Evolutionary conservation across 495 filamentous ascomycete genomes (phyloP), one percentile per base, ranked within the genome.

Genomic region (Penicillium crystallinum): DNA sequence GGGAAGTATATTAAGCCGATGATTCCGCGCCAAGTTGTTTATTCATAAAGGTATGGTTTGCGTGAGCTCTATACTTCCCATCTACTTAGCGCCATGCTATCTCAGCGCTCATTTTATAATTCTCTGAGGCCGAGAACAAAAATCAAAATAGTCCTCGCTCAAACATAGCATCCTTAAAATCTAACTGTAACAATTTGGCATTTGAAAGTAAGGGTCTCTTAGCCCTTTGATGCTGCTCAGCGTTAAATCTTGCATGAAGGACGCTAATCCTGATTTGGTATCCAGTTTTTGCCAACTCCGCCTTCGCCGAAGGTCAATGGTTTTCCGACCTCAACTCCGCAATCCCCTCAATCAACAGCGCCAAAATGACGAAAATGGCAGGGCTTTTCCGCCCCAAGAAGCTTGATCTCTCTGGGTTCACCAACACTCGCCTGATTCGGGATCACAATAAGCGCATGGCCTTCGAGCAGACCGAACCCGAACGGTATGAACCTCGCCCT

Each of bases 371-470:
- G 1, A 65, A 59, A 37, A 55, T 56, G 52, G 56, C 57, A 27
- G 81, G 89, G 23, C 83, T 86, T 64, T 96, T 93, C 72, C 76
- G 90, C 63, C 75, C 90, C 12, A 95, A 95, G 75, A 89, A 81
- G 75, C 81, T 97, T 30, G 89, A 95, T 57, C 72, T 98, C 52
- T 83, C 87, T 58, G 86, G 89, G 62, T 97, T 86, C 64, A 69
- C 89, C 71, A 97, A 97, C 63, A 78, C 82, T 67, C 82, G 83
- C 45, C 73, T 88, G 47, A 86, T 98, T 64, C 88, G 92, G 55
- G 93, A 97, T 64, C 88, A 96, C 74, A 87, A 90, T 46, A 97
- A 97, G 81, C 85, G 92, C 49, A 93, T 93, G 76, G 90, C 88
- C 23, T 96, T 90, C 58, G 90, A 83, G 48, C 78, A 89, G 57